These are phyloP conservation scores for Leishmania guyanensis DNA, from an alignment of 208 protist genomes.

Conservation along the genomic window DNA sequence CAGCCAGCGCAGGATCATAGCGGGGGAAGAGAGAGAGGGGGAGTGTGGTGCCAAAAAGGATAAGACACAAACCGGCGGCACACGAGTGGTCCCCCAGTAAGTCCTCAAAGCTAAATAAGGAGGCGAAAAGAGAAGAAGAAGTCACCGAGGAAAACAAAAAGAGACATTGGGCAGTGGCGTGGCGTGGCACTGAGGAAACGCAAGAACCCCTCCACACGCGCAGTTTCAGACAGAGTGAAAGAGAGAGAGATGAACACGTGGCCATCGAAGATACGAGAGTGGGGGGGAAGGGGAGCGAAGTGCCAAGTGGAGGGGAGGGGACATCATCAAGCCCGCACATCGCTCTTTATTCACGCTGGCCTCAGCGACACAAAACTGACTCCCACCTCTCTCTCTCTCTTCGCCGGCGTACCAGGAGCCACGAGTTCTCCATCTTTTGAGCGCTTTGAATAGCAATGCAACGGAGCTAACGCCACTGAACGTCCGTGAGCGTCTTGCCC, in stretches of 20 bases:
- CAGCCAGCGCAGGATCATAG: not conserved
- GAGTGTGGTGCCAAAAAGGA: not conserved
- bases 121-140: not conserved
- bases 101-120: not conserved
- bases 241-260: not conserved
- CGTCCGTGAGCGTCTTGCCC: constrained; percentile 93
- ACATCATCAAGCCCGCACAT: not conserved
- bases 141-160: not conserved
- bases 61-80: not conserved
- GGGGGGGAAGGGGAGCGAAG: not conserved
- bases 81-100: not conserved
- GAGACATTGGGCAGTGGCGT: too few relatives aligned
- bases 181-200: not conserved
- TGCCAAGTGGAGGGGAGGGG: not conserved
- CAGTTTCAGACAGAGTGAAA: not conserved
- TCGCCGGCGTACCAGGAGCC: not conserved
- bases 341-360: not conserved
- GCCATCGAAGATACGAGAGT: not conserved
- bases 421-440: not conserved
- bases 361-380: not conserved
- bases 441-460: not conserved
- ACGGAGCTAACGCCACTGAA: constrained; percentile 75
- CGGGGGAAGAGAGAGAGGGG: not conserved
- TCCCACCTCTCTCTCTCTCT: not conserved
- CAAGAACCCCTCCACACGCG: too few relatives aligned